Base-by-base conservation (phyloP, 495 filamentous ascomycete species). In the Terfezia boudieri region DNA sequence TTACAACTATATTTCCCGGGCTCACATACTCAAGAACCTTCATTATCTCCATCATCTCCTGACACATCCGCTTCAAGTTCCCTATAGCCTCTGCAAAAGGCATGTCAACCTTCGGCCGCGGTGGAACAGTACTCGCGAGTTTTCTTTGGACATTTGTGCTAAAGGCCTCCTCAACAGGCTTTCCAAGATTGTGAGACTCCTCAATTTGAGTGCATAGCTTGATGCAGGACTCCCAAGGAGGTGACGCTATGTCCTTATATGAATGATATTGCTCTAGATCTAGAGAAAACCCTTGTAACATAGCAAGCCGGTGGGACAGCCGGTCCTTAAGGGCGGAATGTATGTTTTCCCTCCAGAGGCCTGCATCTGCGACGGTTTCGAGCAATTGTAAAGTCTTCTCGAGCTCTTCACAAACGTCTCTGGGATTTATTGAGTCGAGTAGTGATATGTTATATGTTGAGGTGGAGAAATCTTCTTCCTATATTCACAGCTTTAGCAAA, bases 381-480 rank as follows among this genome's bases (percentile, higher is more conserved):
- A 46, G 17, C 17, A 46, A 20, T 46, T 14, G 17, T 46, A 20
- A 46, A 4, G 8, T 3, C 17, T 14, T 46, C 12, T 14, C 41
- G 17, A 46, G 41, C 41, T 46, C 41, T 20, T 20, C 14, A 20
- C 41, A 46, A 14, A 46, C 14, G 9, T 75, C 70, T 6, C 70
- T 67, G 7, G 67, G 61, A 36, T 78, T 72, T 38, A 88, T 72
- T 6, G 73, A 66, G 37, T 79, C 75, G 32, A 96, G 69, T 0
- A 99, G 73, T 46, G 73, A 74, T 32, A 88, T 76, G 58, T 86
- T 81, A 65, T 89, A 96, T 0, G 88, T 77, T 64, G 92, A 86
- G 4, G 83, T 84, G 22, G 87, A 83, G 59, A 96, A 95, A 61
- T 98, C 90, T 68, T 98, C 90, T 69, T 98, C 90, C 83, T 92